Conservation (phyloP, 2,329 filamentous ascomycete species). For the Talaromyces rugulosus region DNA sequence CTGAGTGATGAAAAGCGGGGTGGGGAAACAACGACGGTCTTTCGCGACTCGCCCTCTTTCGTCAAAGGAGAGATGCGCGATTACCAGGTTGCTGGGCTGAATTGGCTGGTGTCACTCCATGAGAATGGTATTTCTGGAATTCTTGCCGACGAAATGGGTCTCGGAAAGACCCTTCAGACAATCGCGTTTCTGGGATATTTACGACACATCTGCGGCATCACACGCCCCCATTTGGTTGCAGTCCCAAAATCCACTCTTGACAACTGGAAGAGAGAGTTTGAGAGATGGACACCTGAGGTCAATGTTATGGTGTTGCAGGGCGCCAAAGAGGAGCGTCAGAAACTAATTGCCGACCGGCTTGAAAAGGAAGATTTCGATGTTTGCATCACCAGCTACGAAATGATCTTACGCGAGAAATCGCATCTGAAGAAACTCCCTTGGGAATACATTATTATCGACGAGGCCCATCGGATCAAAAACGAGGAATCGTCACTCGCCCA, state of each 20-base stretch:
- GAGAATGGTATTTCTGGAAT: conserved; percentile 99
- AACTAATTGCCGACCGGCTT: conserved; percentile 85
- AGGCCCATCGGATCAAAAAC: conserved; percentile 98
- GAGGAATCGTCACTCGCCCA: conserved; percentile 96
- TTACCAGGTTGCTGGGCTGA: conserved; percentile 91
- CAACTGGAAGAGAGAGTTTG: conserved; percentile 97
- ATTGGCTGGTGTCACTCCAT: conserved; percentile 96
- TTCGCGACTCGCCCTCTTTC: conserved; percentile 89
- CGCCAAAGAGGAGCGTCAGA: conserved; percentile 85
- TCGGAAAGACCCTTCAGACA: conserved; percentile 95
- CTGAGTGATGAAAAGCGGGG: conserved; percentile 83
- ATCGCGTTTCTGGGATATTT: conserved; percentile 96
- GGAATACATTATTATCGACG: conserved; percentile 99
- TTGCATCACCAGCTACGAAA: conserved; percentile 97
- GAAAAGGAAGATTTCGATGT: conserved; percentile 95
- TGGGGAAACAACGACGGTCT: conserved; percentile 79
- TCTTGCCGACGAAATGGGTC: conserved; percentile 95
- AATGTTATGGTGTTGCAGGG: conserved; percentile 92
- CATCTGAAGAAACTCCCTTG: conserved; percentile 97
- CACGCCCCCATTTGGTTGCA: conserved; percentile 82
- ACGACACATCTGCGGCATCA: conserved; percentile 83
- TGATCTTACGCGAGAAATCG: conserved; percentile 92
- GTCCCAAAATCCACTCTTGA: conserved; percentile 97
- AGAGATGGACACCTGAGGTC: conserved; percentile 90
- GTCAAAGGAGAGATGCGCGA: conserved; percentile 88